Evolutionary conservation across 1,284 basidiomycete species (phyloP).

Genomic region (Mycocalia duriaeana): DNA sequence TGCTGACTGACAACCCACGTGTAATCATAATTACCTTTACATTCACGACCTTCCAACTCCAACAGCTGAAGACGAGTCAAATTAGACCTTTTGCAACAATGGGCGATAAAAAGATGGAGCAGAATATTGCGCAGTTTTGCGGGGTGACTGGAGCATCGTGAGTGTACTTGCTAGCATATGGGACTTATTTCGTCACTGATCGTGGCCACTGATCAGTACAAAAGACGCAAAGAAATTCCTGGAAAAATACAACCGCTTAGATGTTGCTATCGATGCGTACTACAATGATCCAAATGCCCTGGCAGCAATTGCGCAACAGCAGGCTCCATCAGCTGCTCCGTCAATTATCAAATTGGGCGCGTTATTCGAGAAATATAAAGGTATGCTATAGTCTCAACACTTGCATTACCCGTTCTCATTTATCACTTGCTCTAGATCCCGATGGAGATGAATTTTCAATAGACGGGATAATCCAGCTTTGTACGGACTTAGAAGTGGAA

Average conservation of each 20-base stretch:
- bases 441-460: conserved; percentile 59
- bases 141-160: conserved; percentile 66
- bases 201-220: conserved; percentile 29
- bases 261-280: conserved; percentile 73
- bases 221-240: conserved; percentile 72
- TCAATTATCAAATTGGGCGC: conserved; percentile 56
- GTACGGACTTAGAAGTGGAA: conserved; percentile 62
- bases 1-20: conserved; percentile 5
- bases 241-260: conserved; percentile 67
- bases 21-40: conserved; percentile 7
- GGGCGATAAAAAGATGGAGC: conserved; percentile 37
- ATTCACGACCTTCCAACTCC: conserved; percentile 6
- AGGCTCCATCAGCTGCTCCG: conserved; percentile 24
- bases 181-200: conserved; percentile 22
- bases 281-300: conserved; percentile 48
- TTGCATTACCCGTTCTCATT: background rate
- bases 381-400: conserved; percentile 31
- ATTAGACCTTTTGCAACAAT: conserved; percentile 14
- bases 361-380: conserved; percentile 79
- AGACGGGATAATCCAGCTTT: conserved; percentile 73
- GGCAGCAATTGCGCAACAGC: conserved; percentile 20
- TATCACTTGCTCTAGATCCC: conserved; percentile 35
- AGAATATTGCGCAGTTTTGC: conserved; percentile 55
- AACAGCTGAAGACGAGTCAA: background rate
- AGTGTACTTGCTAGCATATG: conserved; percentile 26